phyloP scores from a whole-genome alignment of 805 yeast genomes.

The Zygotorulaspora sp. region DNA sequence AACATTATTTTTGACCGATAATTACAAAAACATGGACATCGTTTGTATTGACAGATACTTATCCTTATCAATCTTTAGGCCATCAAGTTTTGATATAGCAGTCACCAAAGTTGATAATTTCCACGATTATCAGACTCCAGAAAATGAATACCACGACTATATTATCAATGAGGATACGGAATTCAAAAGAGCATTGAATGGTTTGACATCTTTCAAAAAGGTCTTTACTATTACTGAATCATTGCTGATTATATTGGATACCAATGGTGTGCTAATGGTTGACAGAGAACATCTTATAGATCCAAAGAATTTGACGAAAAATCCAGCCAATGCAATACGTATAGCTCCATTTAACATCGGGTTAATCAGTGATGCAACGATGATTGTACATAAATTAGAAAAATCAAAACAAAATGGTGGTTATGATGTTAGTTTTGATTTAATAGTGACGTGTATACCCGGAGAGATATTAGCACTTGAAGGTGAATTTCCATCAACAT shows the following conservation, averaged over 20 bases:
- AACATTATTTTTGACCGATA: conserved; percentile 25
- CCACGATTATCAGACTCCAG: conserved; percentile 5
- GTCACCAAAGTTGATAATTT: conserved; percentile 18
- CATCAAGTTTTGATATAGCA: conserved; percentile 23
- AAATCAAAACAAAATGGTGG: conserved; percentile 4
- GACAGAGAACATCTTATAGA: conserved; percentile 17
- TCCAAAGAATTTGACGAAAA: conserved; percentile 6
- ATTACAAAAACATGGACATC: conserved; percentile 25
- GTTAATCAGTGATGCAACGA: conserved; percentile 23
- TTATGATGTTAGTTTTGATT: conserved; percentile 11
- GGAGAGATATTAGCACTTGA: conserved; percentile 23
- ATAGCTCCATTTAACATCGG: conserved; percentile 23
- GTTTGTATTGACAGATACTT: conserved; percentile 22
- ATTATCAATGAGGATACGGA: not conserved
- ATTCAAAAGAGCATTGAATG: conserved; percentile 9
- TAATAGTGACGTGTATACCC: conserved; percentile 20
- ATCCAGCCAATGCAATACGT: conserved; percentile 13
- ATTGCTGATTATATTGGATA: conserved; percentile 22
- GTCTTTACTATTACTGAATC: conserved; percentile 25
- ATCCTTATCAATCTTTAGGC: conserved; percentile 21
- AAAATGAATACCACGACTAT: not conserved
- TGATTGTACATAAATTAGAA: conserved; percentile 13
- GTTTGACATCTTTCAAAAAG: conserved; percentile 23
- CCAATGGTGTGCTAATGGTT: conserved; percentile 24
- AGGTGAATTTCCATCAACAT: conserved; percentile 17